Percentiles rank a stretch among this genome's conserved stretches.
phyloP scores from a whole-genome alignment of 2,329 filamentous ascomycete genomes.

The Diaporthe sp. region DNA sequence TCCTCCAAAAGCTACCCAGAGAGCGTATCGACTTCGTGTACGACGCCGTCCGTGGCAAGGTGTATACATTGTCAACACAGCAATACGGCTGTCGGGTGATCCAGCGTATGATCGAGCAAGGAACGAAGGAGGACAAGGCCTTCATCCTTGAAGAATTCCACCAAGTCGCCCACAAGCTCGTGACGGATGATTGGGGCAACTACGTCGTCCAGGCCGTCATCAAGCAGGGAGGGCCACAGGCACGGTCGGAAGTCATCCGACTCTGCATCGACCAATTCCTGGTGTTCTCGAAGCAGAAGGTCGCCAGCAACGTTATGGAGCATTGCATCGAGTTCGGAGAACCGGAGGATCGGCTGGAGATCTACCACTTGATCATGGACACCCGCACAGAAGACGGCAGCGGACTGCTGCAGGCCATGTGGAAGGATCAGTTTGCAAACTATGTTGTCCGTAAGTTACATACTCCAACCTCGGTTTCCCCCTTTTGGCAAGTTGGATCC shows the following conservation, averaged over 20 bases:
- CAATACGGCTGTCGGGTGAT: conserved; percentile 93
- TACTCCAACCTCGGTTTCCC: not conserved
- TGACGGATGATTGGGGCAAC: conserved; percentile 92
- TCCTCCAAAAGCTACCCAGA: conserved; percentile 84
- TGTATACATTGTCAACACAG: conserved; percentile 81
- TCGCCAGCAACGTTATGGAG: conserved; percentile 97
- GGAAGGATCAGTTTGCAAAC: conserved; percentile 94
- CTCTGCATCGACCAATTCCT: conserved; percentile 81
- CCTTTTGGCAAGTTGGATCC: not conserved
- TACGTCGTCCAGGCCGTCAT: conserved; percentile 97
- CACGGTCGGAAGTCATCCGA: conserved; percentile 79
- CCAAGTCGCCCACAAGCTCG: conserved; percentile 76
- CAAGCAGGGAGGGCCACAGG: conserved; percentile 78
- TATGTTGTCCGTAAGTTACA: conserved; percentile 90
- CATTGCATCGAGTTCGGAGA: conserved; percentile 85
- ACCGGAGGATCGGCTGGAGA: conserved; percentile 75
- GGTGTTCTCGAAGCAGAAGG: conserved; percentile 91
- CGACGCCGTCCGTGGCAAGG: conserved; percentile 81
- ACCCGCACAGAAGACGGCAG: conserved; percentile 72
- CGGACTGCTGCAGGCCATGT: conserved; percentile 79
- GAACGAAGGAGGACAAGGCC: conserved; percentile 77
- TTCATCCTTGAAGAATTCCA: conserved; percentile 86
- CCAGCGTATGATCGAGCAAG: conserved; percentile 90
- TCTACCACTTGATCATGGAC: conserved; percentile 74
- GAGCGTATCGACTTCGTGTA: conserved; percentile 89